Base-by-base conservation (phyloP, 208 protist genomes). In the Trypanosoma theileri region DNA sequence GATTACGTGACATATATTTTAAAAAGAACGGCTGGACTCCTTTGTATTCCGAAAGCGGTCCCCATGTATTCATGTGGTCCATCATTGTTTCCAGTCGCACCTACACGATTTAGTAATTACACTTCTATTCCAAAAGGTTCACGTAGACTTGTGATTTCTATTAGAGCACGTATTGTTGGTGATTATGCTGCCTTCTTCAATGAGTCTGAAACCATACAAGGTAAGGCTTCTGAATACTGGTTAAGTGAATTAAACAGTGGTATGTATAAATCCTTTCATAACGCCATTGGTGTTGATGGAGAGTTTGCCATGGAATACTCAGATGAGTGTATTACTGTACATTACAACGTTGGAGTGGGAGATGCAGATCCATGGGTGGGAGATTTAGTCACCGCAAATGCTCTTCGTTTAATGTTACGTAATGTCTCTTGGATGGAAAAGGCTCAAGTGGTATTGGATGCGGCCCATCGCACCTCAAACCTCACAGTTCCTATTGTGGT, bases 291-390 rank as follows among this genome's bases (percentile, higher is more conserved):
- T 8, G 64, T 75, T 11, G 46, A 64, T 9, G 70, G 70, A 1
- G 70, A 58, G 1, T 75, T 75, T 52, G 24, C 45, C 12, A 63
- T 75, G 55, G 8, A 12, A 0, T 41, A 59, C 16, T 35, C 4
- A 17, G 62, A 61, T 28, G 26, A 60, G 0, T 51, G 24, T 53
- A 40, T 75, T 51, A 41, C 64, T 14, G 46, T 75, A 0, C 41
- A 45, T 9, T 75, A 75, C 40, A 41, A 53, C 31, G 61, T 75
- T 11, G 70, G 70, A 2, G 55, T 75, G 13, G 48, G 70, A n/a
- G 70, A 75, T 45, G 51, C 70, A 7, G 70, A 75, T 45, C 45
- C 63, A 50, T 75, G 70, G 70, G 70, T 75, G 7, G 70, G 70
- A 6, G 70, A 75, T 40, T 11, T 64, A 11, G 56, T 75, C 13